phyloP scores from a whole-genome alignment of 495 filamentous ascomycete species.

The Tuber aestivum region DNA sequence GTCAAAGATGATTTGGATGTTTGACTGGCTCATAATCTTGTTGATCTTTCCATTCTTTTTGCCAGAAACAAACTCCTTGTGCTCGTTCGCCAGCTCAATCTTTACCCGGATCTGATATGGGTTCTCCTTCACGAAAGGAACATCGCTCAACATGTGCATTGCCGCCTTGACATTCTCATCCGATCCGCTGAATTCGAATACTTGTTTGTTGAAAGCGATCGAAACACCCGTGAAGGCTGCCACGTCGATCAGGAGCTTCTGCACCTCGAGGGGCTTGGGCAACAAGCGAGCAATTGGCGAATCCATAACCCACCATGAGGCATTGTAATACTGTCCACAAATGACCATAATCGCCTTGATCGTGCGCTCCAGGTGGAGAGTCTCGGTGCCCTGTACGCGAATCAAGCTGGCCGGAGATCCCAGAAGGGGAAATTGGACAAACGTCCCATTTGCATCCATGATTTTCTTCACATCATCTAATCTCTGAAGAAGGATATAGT shows the following conservation, averaged over 20 bases:
- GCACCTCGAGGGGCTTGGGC: slow-evolving; percentile 69
- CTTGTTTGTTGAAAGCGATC: slow-evolving; percentile 85
- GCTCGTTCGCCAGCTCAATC: slow-evolving; percentile 97
- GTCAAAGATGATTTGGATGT: slow-evolving; percentile 98
- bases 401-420: slow-evolving; percentile 72
- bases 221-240: slow-evolving; percentile 94
- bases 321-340: slow-evolving; percentile 94
- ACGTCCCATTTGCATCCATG: slow-evolving; percentile 91
- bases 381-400: slow-evolving; percentile 85
- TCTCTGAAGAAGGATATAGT: slow-evolving; percentile 82
- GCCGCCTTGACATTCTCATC: slow-evolving; percentile 93
- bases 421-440: slow-evolving; percentile 79
- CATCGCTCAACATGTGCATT: slow-evolving; percentile 83
- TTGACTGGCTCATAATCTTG: slow-evolving; percentile 99
- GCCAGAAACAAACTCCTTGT: slow-evolving; percentile 97
- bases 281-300: slow-evolving; percentile 57
- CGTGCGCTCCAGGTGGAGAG: slow-evolving; percentile 87
- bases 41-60: slow-evolving; percentile 99
- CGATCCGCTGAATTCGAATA: slow-evolving; percentile 87
- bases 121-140: slow-evolving; percentile 77
- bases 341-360: slow-evolving; percentile 90
- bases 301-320: slow-evolving; percentile 88
- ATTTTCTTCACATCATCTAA: slow-evolving; percentile 96
- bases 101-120: slow-evolving; percentile 93
- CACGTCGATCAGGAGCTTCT: slow-evolving; percentile 88